phyloP scores from a whole-genome alignment of 1,284 basidiomycete species.

The Chalciporus piperatoides region DNA sequence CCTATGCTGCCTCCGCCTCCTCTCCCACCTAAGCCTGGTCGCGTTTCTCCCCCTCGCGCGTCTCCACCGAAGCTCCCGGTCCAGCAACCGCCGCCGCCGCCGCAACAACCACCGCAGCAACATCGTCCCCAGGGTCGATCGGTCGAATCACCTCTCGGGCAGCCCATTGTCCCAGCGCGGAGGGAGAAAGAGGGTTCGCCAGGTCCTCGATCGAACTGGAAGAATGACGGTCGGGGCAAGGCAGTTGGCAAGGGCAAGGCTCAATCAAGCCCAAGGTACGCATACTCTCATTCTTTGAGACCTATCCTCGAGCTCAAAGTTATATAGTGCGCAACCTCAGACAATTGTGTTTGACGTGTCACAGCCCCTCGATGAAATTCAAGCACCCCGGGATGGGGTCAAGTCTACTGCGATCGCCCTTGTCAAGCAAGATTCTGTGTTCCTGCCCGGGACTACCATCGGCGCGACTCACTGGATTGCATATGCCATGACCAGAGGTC shows the following conservation, averaged over 20 bases:
- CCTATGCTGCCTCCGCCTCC: constrained; percentile 41
- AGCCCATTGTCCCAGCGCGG: constrained; percentile 38
- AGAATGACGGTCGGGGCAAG: constrained; percentile 41
- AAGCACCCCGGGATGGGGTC: constrained; percentile 65
- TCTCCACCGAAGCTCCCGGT: constrained; percentile 59
- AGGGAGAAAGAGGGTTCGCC: constrained; percentile 71
- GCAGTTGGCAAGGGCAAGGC: constrained; percentile 44
- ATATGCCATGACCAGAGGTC: constrained; percentile 87
- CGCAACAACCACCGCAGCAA: constrained; percentile 26
- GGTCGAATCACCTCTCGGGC: constrained; percentile 44
- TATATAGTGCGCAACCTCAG: constrained; percentile 51
- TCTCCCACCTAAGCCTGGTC: constrained; percentile 50
- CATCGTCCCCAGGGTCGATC: constrained; percentile 40
- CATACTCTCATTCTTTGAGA: background rate
- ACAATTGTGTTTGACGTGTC: constrained; percentile 73
- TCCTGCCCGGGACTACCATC: constrained; percentile 78
- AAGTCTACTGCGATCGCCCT: constrained; percentile 81
- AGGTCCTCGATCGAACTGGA: constrained; percentile 49
- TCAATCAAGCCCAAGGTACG: constrained; percentile 55
- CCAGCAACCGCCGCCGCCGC: constrained; percentile 24
- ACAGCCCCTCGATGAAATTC: constrained; percentile 64
- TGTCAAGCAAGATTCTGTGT: constrained; percentile 76
- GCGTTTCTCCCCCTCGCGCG: constrained; percentile 54
- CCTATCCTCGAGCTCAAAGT: constrained; percentile 8
- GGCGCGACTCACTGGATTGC: constrained; percentile 86